Evolutionary conservation across 805 yeast genomes (phyloP), one percentile per base, ranked within the genome.

Genomic region (Debaryomyces maramus): DNA sequence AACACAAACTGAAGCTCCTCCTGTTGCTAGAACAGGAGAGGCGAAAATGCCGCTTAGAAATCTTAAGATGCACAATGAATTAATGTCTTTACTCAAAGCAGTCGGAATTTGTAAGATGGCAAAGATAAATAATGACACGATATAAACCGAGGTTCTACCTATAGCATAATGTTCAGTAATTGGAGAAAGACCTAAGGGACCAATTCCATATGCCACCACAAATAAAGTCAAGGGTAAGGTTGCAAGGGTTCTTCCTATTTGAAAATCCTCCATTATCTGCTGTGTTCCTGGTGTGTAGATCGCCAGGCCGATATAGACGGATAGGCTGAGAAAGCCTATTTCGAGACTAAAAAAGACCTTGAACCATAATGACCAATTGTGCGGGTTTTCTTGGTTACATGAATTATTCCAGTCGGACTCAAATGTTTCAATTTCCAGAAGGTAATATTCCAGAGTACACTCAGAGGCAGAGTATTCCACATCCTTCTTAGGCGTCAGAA

Each of bases 201-300:
- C 83, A n/a, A 77, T 38, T 32, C 80, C 83, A 47, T 78, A 77
- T 10, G 82, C 84, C 20, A 77, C 47, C 5, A 78, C 78, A 43
- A 72, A 79, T 29, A 77, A 40, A 1, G 81, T 63, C 49, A 79
- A 59, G 4, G 78, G 77, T 26, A 79, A 55, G 1, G 69, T 58
- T 0, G 77, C 75, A 3, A 65, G 67, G 2, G 66, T 71, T 27
- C 55, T 57, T 9, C 70, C 60, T 4, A 72, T 67, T n/a, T 56
- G 44, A 48, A 77, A 75, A 32, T 75, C 72, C 16, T 53, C 53
- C 52, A 60, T 65, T 20, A 79, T 50, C 11, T 62, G 56, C 13
- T 52, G 61, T 21, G 68, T 60, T 5, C 77, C 71, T 7, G 83
- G 81, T 0, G 80, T 67, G 42, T 72, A 66, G 19, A 76, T 61